Evolutionary conservation across 345 rosid genomes (phyloP).

Genomic region (Bretschneidera sinensis): DNA sequence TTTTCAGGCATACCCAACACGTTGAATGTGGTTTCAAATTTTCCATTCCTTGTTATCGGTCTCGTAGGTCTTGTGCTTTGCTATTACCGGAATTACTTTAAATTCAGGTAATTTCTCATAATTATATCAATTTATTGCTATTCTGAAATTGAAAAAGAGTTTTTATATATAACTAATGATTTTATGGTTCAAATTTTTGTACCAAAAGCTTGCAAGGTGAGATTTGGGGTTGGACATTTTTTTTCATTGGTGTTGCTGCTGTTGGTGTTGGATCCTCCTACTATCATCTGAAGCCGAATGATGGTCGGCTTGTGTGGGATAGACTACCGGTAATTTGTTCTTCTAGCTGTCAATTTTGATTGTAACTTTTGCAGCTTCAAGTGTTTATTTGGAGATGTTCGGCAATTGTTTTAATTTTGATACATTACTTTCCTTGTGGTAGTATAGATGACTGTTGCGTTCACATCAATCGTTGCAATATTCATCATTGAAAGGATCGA

Average conservation of each 20-base stretch:
- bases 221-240: slow-evolving; percentile 80
- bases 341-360: no score
- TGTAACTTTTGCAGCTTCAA: not conserved
- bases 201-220: slow-evolving; percentile 77
- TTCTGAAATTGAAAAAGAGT: not conserved
- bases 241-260: slow-evolving; percentile 75
- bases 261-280: slow-evolving; percentile 85
- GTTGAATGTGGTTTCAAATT: slow-evolving; percentile 78
- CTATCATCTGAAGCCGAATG: slow-evolving; percentile 88
- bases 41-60: slow-evolving; percentile 88
- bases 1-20: slow-evolving; percentile 82
- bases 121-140: not conserved
- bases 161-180: not conserved
- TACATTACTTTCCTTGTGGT: not conserved
- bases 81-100: slow-evolving; percentile 62
- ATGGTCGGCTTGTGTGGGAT: slow-evolving; percentile 90
- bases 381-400: no score
- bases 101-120: slow-evolving; percentile 41
- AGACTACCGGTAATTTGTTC: slow-evolving; percentile 58
- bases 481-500: slow-evolving; percentile 89
- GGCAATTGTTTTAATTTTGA: no score
- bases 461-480: slow-evolving; percentile 77
- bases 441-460: slow-evolving; percentile 78
- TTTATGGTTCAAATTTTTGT: not conserved
- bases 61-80: slow-evolving; percentile 74